These are phyloP conservation scores for Microcos paniculata DNA, from an alignment of 345 rosid genomes.

Conservation along the genomic window DNA sequence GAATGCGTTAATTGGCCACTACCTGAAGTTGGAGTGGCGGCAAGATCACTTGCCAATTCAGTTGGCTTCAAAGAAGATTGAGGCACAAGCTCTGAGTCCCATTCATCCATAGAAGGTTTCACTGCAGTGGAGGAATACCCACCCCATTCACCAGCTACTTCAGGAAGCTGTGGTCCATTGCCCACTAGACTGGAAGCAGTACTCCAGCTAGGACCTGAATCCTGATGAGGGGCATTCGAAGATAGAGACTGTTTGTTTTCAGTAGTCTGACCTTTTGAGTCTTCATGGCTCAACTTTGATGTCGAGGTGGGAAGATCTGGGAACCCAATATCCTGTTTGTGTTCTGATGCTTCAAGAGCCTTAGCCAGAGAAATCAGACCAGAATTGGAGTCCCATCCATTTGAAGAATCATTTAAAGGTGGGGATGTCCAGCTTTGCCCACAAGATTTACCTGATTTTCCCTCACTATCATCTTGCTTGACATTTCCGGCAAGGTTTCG, in stretches of 20 bases:
- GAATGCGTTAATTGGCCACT: slow-evolving; percentile 45
- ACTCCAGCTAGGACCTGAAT: slow-evolving; percentile 75
- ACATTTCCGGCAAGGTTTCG: slow-evolving; percentile 22
- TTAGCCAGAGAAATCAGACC: slow-evolving; percentile 38
- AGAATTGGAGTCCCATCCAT: slow-evolving; percentile 22
- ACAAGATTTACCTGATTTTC: slow-evolving; percentile 25
- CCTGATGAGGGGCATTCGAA: slow-evolving; percentile 46
- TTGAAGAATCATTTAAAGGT: slow-evolving; percentile 9
- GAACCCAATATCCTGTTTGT: slow-evolving; percentile 45
- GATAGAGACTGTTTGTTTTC: slow-evolving; percentile 51
- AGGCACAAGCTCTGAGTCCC: slow-evolving; percentile 49
- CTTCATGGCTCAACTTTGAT: slow-evolving; percentile 45
- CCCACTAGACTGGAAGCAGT: slow-evolving; percentile 62
- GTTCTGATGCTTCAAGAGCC: slow-evolving; percentile 41
- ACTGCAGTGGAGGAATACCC: slow-evolving; percentile 38
- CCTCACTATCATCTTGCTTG: slow-evolving; percentile 41
- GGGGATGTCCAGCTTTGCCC: slow-evolving; percentile 12
- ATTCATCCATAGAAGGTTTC: slow-evolving; percentile 41
- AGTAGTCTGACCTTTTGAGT: slow-evolving; percentile 42
- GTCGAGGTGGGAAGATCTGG: slow-evolving; percentile 48
- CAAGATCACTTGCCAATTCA: slow-evolving; percentile 47
- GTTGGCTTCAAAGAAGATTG: slow-evolving; percentile 49
- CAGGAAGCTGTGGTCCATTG: slow-evolving; percentile 55
- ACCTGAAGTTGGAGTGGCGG: slow-evolving; percentile 63
- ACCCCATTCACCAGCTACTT: slow-evolving; percentile 57